A percentile compares a stretch with the other conserved stretches of the same genome.
phyloP scores from a whole-genome alignment of 371 early-diverging fungal genomes.

The Capillidium heterosporum region DNA sequence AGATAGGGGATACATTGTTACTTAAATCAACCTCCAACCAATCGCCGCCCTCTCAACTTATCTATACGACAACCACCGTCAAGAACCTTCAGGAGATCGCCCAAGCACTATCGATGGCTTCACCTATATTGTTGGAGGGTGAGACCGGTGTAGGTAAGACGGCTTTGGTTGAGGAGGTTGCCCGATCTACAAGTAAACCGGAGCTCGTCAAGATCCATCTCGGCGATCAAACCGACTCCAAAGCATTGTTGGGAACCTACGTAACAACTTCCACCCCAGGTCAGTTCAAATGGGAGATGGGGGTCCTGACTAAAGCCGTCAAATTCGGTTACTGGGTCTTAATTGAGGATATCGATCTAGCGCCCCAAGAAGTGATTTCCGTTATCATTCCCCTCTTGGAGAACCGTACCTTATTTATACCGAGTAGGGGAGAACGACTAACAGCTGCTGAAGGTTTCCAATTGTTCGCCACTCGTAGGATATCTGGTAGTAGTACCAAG shows the following conservation, averaged over 20 bases:
- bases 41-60: conserved; percentile 16
- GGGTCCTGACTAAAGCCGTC: conserved; percentile 92
- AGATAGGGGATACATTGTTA: conserved; percentile 9
- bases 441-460: conserved; percentile 84
- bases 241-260: conserved; percentile 93
- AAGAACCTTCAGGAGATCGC: conserved; percentile 55
- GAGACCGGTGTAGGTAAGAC: conserved; percentile 94
- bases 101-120: conserved; percentile 65
- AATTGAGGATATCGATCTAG: conserved; percentile 97
- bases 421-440: conserved; percentile 85
- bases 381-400: conserved; percentile 90
- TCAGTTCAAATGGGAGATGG: conserved; percentile 89
- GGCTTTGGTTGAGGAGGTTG: conserved; percentile 77
- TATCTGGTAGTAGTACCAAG: conserved; percentile 18
- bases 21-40: not conserved
- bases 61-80: conserved; percentile 53
- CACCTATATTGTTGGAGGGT: conserved; percentile 86
- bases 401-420: conserved; percentile 78
- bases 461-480: conserved; percentile 82
- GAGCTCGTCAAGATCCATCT: conserved; percentile 91
- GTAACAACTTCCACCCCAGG: conserved; percentile 85
- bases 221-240: conserved; percentile 97
- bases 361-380: conserved; percentile 93
- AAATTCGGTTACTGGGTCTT: conserved; percentile 93
- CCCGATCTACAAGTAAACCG: conserved; percentile 31